These are phyloP conservation scores for Yamagishiella unicocca DNA, from an alignment of 139 green algal genomes.

Conservation along the genomic window DNA sequence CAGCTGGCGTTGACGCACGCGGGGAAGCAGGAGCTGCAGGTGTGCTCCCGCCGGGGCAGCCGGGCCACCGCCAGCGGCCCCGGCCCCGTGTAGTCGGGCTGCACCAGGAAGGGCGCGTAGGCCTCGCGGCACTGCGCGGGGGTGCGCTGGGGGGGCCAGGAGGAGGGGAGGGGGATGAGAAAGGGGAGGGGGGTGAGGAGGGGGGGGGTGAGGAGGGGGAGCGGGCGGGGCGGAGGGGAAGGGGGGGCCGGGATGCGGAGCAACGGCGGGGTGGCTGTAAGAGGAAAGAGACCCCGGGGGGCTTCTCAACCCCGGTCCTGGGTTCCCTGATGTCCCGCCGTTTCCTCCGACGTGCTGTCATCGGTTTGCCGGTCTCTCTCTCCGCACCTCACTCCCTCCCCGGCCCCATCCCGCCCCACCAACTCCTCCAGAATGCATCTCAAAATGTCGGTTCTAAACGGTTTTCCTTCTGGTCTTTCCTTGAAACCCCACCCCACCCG, in stretches of 20 bases:
- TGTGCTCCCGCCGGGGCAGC: slow-evolving; percentile 86
- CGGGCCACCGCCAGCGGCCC: slow-evolving; percentile 36
- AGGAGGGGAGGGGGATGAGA: neutral
- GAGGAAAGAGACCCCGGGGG: too few species aligned
- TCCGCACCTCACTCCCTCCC: too few species aligned
- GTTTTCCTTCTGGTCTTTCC: too few species aligned
- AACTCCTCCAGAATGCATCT: too few species aligned
- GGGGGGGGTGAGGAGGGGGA: neutral
- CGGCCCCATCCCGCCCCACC: too few species aligned
- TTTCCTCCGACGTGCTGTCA: too few species aligned
- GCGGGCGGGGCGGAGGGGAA: neutral
- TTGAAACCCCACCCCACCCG: too few species aligned
- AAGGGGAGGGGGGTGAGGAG: neutral
- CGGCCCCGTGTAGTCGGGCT: slow-evolving; percentile 18
- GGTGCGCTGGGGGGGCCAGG: neutral
- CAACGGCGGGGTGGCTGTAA: too few species aligned
- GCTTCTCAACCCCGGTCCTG: too few species aligned
- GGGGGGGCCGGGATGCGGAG: neutral
- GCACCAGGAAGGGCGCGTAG: slow-evolving; percentile 26
- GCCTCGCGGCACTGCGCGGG: slow-evolving; percentile 20
- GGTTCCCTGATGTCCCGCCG: too few species aligned
- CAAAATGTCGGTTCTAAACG: too few species aligned
- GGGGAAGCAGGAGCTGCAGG: slow-evolving; percentile 80
- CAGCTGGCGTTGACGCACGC: slow-evolving; percentile 76
- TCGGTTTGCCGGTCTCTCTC: too few species aligned